These are phyloP conservation scores for Canavalia gladiata DNA, from an alignment of 306 rosid genomes.

Conservation along the genomic window DNA sequence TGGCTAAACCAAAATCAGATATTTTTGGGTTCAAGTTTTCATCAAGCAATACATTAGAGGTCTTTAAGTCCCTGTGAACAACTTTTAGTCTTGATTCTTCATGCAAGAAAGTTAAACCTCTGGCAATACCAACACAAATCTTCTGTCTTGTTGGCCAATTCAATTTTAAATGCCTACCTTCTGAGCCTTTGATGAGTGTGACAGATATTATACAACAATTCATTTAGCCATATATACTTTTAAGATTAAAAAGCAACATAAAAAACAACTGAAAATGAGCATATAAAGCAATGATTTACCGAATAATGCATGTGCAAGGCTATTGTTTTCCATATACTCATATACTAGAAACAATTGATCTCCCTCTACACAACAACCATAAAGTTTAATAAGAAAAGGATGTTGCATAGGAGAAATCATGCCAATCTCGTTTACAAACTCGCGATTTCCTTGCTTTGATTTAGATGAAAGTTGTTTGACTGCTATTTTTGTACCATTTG, in stretches of 20 bases:
- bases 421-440: slow-evolving; percentile 66
- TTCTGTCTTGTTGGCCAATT: slow-evolving; percentile 68
- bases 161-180: slow-evolving; percentile 37
- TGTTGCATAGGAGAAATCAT: slow-evolving; percentile 63
- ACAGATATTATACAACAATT: neutral
- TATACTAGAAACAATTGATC: slow-evolving; percentile 57
- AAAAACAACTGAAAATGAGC: neutral
- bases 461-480: slow-evolving; percentile 62
- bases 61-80: slow-evolving; percentile 72
- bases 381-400: slow-evolving; percentile 59
- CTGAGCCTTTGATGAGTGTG: slow-evolving; percentile 38
- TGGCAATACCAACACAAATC: slow-evolving; percentile 66
- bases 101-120: slow-evolving; percentile 66
- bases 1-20: slow-evolving; percentile 69
- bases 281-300: slow-evolving; percentile 40
- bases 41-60: slow-evolving; percentile 67
- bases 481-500: slow-evolving; percentile 55
- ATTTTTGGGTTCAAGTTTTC: slow-evolving; percentile 62
- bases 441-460: slow-evolving; percentile 63
- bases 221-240: neutral
- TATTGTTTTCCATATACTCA: slow-evolving; percentile 65
- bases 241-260: neutral
- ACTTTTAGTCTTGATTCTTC: slow-evolving; percentile 70
- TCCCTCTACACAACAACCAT: slow-evolving; percentile 64
- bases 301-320: slow-evolving; percentile 58